Evolutionary conservation across 176 grass and related monocot genomes (phyloP).

Genomic region (Bonia amplexicaulis): DNA sequence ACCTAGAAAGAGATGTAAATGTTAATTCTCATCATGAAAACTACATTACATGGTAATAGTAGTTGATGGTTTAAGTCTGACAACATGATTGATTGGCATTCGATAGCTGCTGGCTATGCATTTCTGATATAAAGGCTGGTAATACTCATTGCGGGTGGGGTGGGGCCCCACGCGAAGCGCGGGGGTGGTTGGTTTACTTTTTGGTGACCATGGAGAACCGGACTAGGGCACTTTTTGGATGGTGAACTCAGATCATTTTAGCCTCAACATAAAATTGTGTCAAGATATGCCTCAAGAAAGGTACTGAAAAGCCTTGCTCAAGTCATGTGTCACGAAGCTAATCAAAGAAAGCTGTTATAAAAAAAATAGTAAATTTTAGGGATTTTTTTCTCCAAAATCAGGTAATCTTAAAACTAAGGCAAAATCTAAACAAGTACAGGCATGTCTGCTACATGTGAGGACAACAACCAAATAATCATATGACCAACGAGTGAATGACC

Average conservation of each 20-base stretch:
- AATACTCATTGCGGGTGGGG: not conserved
- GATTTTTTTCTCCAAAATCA: not conserved
- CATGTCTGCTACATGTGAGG: too few relatives aligned
- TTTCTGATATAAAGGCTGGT: not conserved
- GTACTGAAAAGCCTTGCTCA: not conserved
- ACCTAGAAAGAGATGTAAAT: slow-evolving; percentile 44
- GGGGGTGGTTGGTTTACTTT: not conserved
- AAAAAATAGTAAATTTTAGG: not conserved
- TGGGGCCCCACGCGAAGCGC: too few relatives aligned
- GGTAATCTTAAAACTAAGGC: not conserved
- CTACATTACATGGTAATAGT: not conserved
- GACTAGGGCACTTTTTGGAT: not conserved
- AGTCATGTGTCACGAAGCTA: not conserved
- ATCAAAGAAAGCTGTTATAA: not conserved
- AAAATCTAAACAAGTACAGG: not conserved
- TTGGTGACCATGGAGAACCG: not conserved
- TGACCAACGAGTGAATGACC: too few relatives aligned
- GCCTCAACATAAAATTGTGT: not conserved
- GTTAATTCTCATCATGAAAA: not conserved
- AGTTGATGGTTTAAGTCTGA: not conserved
- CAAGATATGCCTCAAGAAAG: not conserved
- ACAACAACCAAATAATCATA: too few relatives aligned
- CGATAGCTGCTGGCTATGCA: not conserved
- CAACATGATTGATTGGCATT: not conserved
- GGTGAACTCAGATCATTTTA: not conserved